Conservation (phyloP, 2,329 filamentous ascomycete genomes). For the Aspergillus brunneoviolaceus region DNA sequence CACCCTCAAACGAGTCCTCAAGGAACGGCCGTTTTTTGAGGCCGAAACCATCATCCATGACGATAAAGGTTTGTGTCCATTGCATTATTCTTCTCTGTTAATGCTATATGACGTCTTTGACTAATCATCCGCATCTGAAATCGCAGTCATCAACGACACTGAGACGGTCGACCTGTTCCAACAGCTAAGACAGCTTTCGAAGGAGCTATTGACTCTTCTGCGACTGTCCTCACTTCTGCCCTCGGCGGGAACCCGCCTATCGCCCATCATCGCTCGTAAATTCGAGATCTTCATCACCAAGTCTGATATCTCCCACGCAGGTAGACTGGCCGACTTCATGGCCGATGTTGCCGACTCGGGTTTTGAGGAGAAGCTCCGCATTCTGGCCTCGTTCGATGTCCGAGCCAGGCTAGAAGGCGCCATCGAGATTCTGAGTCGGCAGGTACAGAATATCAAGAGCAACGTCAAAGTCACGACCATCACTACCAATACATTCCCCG, state of each 20-base stretch:
- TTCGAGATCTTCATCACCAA: constrained; percentile 84
- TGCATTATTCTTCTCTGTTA: not conserved
- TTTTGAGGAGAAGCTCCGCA: constrained; percentile 85
- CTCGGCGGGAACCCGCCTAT: constrained; percentile 66
- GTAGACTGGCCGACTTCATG: constrained; percentile 92
- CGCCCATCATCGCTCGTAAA: constrained; percentile 79
- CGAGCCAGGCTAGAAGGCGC: constrained; percentile 77
- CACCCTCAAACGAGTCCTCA: constrained; percentile 68
- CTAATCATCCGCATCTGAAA: constrained; percentile 21
- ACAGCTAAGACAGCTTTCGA: constrained; percentile 77
- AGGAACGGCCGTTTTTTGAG: constrained; percentile 84
- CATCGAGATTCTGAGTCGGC: constrained; percentile 77
- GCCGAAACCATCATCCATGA: constrained; percentile 71
- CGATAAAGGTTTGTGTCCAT: constrained; percentile 58
- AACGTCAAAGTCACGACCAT: constrained; percentile 83
- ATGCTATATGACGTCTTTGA: not conserved
- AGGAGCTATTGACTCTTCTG: constrained; percentile 81
- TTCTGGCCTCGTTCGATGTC: constrained; percentile 77
- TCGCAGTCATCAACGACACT: constrained; percentile 54
- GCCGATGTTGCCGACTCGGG: constrained; percentile 83
- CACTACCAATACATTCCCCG: constrained; percentile 64
- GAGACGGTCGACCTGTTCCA: constrained; percentile 71
- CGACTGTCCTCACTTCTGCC: constrained; percentile 82
- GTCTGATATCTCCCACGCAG: constrained; percentile 79
- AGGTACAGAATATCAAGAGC: constrained; percentile 80